Evolutionary conservation across 2,329 filamentous ascomycete species (phyloP).

Genomic region (Xylariaceae sp.): DNA sequence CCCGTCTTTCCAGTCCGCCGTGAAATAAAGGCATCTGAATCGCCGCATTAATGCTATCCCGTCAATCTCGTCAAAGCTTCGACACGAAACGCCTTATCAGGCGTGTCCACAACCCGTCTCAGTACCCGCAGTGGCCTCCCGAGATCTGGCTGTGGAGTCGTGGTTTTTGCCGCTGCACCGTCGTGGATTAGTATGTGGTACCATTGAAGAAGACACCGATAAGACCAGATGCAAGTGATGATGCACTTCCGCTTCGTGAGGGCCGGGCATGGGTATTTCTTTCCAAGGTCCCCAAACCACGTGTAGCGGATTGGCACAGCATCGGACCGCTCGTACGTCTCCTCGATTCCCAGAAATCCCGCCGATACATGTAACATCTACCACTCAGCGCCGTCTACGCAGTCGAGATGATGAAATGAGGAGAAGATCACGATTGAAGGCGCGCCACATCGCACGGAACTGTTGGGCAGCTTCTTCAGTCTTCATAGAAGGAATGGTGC

Average conservation of each 20-base stretch:
- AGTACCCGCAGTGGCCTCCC: background rate
- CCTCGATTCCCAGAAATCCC: background rate
- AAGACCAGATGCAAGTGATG: background rate
- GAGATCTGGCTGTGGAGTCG: background rate
- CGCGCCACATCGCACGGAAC: background rate
- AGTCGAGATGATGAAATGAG: background rate
- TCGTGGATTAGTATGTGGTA: background rate
- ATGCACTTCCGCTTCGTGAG: background rate
- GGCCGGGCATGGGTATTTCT: background rate
- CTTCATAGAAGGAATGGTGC: background rate
- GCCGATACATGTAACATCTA: background rate
- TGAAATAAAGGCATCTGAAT: slow-evolving; percentile 7
- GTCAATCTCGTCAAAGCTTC: background rate
- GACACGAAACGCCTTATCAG: background rate
- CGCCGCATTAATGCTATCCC: background rate
- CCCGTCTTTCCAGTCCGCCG: too few species aligned
- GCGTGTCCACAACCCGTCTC: background rate
- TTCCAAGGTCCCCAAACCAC: background rate
- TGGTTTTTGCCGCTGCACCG: background rate
- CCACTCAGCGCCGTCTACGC: background rate
- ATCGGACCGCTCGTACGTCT: background rate
- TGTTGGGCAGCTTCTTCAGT: background rate
- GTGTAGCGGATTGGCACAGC: background rate
- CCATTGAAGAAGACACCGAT: background rate
- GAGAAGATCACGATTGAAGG: background rate